Evolutionary conservation across 352 stramenopile species (phyloP).

Genomic region (Globisporangium irregulare): DNA sequence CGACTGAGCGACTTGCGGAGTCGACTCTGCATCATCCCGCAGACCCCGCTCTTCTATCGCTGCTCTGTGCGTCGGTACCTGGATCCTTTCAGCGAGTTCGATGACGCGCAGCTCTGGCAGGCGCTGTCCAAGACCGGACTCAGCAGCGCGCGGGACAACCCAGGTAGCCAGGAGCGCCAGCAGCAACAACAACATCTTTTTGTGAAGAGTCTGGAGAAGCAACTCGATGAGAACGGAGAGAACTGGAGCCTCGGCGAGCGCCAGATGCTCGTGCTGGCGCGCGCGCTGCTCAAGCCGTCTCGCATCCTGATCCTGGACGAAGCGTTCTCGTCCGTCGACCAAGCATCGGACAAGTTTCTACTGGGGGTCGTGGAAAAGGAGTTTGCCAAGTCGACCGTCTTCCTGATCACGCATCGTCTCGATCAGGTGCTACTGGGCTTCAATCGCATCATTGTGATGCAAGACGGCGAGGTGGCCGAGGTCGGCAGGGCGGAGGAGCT

Average conservation of each 20-base stretch:
- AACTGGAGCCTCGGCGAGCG: constrained; percentile 91
- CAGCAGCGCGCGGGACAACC: constrained; percentile 3
- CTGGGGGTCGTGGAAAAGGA: constrained; percentile 70
- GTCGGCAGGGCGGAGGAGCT: constrained; percentile 35
- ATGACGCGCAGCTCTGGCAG: constrained; percentile 50
- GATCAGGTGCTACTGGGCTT: constrained; percentile 32
- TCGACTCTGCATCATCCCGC: constrained; percentile 70
- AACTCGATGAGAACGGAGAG: constrained; percentile 33
- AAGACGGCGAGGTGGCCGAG: constrained; percentile 23
- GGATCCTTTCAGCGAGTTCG: constrained; percentile 86
- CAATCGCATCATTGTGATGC: constrained; percentile 16
- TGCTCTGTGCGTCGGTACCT: constrained; percentile 91
- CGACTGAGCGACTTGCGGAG: constrained; percentile 32
- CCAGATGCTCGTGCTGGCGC: constrained; percentile 87
- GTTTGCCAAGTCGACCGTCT: constrained; percentile 32
- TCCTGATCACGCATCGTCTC: constrained; percentile 92
- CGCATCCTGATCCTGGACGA: constrained; percentile 90
- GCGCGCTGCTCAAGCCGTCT: constrained; percentile 80
- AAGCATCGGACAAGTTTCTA: constrained; percentile 72
- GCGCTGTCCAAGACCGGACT: constrained; percentile 42
- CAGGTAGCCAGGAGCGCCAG: neutral
- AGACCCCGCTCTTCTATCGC: constrained; percentile 90
- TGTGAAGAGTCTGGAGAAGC: constrained; percentile 38
- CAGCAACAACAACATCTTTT: neutral
- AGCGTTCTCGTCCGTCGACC: constrained; percentile 82